Base-by-base conservation (phyloP, 495 filamentous ascomycete genomes). In the Poronia punctata region DNA sequence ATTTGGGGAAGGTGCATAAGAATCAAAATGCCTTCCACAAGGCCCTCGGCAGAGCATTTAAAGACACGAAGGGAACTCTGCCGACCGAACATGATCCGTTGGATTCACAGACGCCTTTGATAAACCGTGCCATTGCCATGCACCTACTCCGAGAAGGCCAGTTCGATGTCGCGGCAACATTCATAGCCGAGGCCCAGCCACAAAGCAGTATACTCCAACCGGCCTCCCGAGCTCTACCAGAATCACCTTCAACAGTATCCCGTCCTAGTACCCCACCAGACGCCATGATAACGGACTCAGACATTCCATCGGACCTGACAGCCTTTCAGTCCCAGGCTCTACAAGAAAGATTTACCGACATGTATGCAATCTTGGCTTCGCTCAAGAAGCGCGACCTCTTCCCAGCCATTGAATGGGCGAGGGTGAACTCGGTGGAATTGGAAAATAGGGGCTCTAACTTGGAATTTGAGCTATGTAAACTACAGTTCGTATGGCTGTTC, bases 91-190 rank as follows among this genome's bases (percentile, higher is more conserved):
- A 86, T 55, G 88, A 95, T 59, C 82, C 77, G n/a, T 76, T 95
- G 49, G 79, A 78, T 4, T 74, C 80, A 17, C 80, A 93, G 44
- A 68, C 81, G 4, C 63, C 73, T 24, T 73, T 95, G 7, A 84
- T 96, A 51, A 90, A 97, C 58, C 74, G 88, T 16, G 92, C 92
- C 15, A 92, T 97, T 40, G 86, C 84, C 3, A 95, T 98, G 88
- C 92, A 98, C 59, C 70, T 98, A 10, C 75, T 97, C 12, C 81
- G 92, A 16, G 93, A 97, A 67, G 92, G 92, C 24, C 84, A 95
- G 56, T 97, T 98, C 59, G 68, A 62, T 11, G 90, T 95, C 1
- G 89, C 89, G 3, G 71, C 79, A 4, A 86, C 82, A 3, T 95
- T 96, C 43, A 72, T 89, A 14, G 62, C 65, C 8, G 89, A 95